A percentile compares a stretch with the other conserved stretches of the same genome.
These are phyloP conservation scores for Lasiosphaeria miniovina DNA, from an alignment of 495 filamentous ascomycete species.

Conservation along the genomic window DNA sequence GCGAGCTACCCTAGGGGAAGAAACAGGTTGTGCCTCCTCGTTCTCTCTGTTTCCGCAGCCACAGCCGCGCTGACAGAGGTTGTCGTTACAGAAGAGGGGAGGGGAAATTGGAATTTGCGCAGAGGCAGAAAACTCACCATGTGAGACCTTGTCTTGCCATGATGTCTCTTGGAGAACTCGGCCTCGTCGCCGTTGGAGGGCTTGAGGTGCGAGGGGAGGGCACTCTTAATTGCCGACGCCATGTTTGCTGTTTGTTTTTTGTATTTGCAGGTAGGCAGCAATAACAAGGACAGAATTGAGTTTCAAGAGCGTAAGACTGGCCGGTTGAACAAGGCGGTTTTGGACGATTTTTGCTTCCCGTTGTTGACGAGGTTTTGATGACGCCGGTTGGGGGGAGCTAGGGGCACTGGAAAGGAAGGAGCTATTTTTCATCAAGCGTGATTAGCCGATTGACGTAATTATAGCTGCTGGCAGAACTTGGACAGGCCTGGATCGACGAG, in stretches of 20 bases:
- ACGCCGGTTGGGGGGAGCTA: slow-evolving; percentile 8
- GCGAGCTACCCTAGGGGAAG: too few species aligned
- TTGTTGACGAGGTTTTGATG: slow-evolving; percentile 6
- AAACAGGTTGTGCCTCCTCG: not conserved
- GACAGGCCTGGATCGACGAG: slow-evolving; percentile 15
- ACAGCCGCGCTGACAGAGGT: not conserved
- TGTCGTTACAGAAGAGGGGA: not conserved
- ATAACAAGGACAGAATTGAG: not conserved
- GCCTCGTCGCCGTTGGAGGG: slow-evolving; percentile 53
- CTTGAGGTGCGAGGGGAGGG: slow-evolving; percentile 79
- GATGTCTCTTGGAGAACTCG: slow-evolving; percentile 66
- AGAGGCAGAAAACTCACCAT: slow-evolving; percentile 66
- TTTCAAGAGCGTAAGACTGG: not conserved
- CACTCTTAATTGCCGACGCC: slow-evolving; percentile 65
- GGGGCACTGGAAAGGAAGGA: slow-evolving; percentile 6
- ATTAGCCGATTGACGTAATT: slow-evolving; percentile 40
- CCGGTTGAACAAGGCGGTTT: slow-evolving; percentile 2
- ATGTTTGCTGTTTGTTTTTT: slow-evolving; percentile 47
- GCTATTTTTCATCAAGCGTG: slow-evolving; percentile 18
- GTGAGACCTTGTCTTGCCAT: slow-evolving; percentile 92
- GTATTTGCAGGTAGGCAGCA: not conserved
- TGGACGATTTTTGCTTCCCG: not conserved
- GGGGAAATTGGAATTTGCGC: slow-evolving; percentile 9
- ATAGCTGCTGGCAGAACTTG: slow-evolving; percentile 10
- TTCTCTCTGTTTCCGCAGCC: not conserved